phyloP scores from a whole-genome alignment of 176 grass and related monocot species.

The Hsuehochloa calcarea region DNA sequence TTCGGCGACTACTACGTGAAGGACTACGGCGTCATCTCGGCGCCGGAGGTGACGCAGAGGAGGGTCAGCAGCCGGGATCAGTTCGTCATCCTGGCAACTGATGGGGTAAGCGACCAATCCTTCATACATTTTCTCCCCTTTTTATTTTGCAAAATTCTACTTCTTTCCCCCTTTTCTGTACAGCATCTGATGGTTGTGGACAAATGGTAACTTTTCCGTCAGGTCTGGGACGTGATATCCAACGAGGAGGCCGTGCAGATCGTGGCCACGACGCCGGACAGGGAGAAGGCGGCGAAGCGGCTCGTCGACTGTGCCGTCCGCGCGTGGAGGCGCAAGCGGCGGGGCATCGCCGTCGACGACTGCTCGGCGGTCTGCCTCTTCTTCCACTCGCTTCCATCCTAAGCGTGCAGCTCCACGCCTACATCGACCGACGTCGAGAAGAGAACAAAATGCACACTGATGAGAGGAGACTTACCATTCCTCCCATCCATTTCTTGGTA shows the following conservation, averaged over 20 bases:
- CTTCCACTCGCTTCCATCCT: constrained; percentile 48
- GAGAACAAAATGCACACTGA: neutral
- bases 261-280: constrained; percentile 53
- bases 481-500: neutral
- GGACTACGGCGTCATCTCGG: constrained; percentile 75
- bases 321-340: constrained; percentile 65
- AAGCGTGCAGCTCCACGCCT: neutral
- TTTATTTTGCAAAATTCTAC: neutral
- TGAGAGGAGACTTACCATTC: neutral
- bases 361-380: constrained; percentile 96
- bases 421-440: neutral
- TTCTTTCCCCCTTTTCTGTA: neutral
- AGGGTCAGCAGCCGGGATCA: constrained; percentile 49
- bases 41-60: constrained; percentile 74
- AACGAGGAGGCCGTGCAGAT: constrained; percentile 91
- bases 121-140: neutral
- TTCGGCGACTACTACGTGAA: constrained; percentile 91
- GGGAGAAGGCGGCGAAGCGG: constrained; percentile 63
- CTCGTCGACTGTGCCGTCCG: constrained; percentile 73
- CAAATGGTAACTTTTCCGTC: neutral
- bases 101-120: constrained; percentile 54
- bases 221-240: constrained; percentile 96
- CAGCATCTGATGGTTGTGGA: neutral
- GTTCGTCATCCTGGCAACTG: constrained; percentile 89
- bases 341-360: constrained; percentile 75